Conservation (phyloP, 2,329 filamentous ascomycete species). For the Hymenotorrendiella dingleyae region DNA sequence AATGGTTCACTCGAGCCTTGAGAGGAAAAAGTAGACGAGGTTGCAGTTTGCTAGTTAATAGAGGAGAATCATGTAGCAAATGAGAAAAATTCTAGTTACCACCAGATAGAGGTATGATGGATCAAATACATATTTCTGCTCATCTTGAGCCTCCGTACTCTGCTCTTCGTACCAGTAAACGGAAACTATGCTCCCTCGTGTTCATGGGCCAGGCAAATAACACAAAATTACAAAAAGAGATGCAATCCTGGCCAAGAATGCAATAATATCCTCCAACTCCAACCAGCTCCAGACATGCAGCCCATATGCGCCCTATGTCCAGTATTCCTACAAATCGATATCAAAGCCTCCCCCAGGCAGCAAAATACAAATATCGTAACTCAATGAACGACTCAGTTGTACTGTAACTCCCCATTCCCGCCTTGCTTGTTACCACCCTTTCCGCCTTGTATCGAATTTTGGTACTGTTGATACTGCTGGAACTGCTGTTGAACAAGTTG, state of each 20-base stretch:
- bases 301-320: conserved; percentile 8
- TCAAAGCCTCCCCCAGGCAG: not conserved
- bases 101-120: not conserved
- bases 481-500: conserved; percentile 30
- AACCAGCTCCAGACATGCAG: not conserved
- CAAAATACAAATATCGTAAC: not conserved
- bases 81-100: not conserved
- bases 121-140: not conserved
- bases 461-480: conserved; percentile 27
- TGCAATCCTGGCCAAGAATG: no score
- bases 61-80: no score
- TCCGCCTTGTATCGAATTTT: conserved; percentile 23
- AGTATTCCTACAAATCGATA: not conserved
- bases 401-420: conserved; percentile 27
- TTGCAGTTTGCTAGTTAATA: no score
- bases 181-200: not conserved
- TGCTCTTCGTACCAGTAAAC: not conserved
- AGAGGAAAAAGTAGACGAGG: no score
- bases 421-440: conserved; percentile 11
- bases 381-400: conserved; percentile 8
- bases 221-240: no score
- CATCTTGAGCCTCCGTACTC: not conserved
- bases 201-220: not conserved
- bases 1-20: no score
- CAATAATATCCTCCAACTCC: conserved; percentile 1